A percentile compares a stretch with the other conserved stretches of the same genome.
Conservation (phyloP, 192 early-diverging fungal species). For the Dissophora ornata region DNA sequence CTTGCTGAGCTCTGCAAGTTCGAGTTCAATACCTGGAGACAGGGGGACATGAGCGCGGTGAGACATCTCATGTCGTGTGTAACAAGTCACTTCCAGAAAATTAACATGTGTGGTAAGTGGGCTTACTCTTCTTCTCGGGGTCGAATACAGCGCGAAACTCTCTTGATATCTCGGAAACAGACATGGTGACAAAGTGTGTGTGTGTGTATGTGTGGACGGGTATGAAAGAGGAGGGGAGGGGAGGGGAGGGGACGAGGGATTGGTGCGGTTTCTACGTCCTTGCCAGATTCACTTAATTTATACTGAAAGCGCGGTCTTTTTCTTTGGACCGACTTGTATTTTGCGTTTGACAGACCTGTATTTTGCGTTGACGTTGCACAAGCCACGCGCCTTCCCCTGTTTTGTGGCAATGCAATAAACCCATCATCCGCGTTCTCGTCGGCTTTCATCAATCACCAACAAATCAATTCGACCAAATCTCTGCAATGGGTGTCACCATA, state of each 20-base stretch:
- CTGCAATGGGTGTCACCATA: slow-evolving; percentile 13
- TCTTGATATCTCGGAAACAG: slow-evolving; percentile 29
- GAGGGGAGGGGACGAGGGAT: background rate
- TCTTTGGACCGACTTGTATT: background rate
- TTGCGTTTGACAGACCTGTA: background rate
- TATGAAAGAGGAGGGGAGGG: background rate
- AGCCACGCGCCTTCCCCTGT: background rate
- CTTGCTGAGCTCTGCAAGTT: background rate
- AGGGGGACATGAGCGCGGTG: background rate
- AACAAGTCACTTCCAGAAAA: too few relatives aligned
- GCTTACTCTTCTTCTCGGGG: slow-evolving; percentile 29
- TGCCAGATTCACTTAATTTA: too few relatives aligned
- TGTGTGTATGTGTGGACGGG: background rate
- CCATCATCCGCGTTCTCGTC: too few relatives aligned
- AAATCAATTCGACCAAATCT: background rate
- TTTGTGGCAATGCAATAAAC: too few relatives aligned
- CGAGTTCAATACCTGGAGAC: slow-evolving; percentile 22
- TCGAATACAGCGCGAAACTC: slow-evolving; percentile 50
- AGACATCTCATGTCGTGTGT: too few relatives aligned
- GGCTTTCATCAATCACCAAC: too few relatives aligned
- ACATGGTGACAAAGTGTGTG: slow-evolving; percentile 3
- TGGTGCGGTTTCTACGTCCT: background rate
- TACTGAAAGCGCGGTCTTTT: slow-evolving; percentile 5
- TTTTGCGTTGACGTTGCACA: too few relatives aligned
- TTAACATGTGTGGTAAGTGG: too few relatives aligned